Evolutionary conservation across 225 moss, liverwort and hornwort genomes (phyloP).

Genomic region (Pseudoscleropodium purum): DNA sequence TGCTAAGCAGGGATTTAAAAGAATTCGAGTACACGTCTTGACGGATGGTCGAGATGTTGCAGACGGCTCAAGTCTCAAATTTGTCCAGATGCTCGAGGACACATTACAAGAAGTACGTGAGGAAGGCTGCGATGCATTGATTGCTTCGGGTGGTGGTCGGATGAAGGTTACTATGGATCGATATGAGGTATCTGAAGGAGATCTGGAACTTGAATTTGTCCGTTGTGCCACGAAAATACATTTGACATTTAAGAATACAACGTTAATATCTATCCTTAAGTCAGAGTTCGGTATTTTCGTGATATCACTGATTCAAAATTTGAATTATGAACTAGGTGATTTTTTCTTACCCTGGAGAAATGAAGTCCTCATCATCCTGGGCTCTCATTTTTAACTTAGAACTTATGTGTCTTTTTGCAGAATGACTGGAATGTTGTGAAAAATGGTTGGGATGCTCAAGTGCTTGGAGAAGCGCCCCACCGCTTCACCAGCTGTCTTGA

Average conservation of each 20-base stretch:
- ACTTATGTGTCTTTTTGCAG: conserved; percentile 21
- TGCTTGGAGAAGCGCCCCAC: conserved; percentile 72
- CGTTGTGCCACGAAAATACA: background rate
- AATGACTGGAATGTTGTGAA: conserved; percentile 98
- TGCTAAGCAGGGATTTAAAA: conserved; percentile 66
- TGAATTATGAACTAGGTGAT: background rate
- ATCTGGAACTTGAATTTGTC: background rate
- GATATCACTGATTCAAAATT: background rate
- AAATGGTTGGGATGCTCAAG: conserved; percentile 98
- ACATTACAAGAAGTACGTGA: conserved; percentile 55
- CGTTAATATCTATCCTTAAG: background rate
- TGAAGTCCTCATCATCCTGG: background rate
- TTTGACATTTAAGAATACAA: background rate
- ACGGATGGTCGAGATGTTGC: conserved; percentile 94
- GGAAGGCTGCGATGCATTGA: conserved; percentile 67
- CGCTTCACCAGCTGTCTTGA: conserved; percentile 41
- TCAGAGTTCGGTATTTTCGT: background rate
- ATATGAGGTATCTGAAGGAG: conserved; percentile 61
- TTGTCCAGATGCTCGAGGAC: conserved; percentile 71
- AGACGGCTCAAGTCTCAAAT: conserved; percentile 72
- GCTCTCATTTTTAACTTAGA: background rate
- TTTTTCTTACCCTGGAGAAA: background rate
- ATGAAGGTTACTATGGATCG: conserved; percentile 99
- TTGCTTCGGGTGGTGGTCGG: conserved; percentile 94
- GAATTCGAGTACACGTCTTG: conserved; percentile 73